Evolutionary conservation across 2,329 filamentous ascomycete genomes (phyloP).

Genomic region (Aspergillus carbonarius): DNA sequence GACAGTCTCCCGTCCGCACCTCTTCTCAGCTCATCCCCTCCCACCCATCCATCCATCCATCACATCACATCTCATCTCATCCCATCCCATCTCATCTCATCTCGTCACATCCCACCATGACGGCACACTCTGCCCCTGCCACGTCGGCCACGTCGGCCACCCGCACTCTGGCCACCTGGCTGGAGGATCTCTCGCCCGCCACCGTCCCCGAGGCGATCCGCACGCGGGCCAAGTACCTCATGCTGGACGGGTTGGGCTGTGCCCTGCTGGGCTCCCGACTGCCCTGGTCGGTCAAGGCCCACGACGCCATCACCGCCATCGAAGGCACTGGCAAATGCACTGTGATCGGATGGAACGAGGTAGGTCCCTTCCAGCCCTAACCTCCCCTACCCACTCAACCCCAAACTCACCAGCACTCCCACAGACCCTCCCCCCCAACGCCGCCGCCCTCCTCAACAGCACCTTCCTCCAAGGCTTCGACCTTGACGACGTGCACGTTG

Average conservation of each 20-base stretch:
- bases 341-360: conserved; percentile 17
- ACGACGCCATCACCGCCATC: conserved; percentile 30
- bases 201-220: conserved; percentile 35
- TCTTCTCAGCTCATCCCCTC: too few species aligned
- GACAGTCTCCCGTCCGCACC: too few species aligned
- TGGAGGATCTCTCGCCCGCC: conserved; percentile 7
- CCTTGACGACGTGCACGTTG: conserved; percentile 46
- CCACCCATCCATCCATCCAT: too few species aligned
- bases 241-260: conserved; percentile 47
- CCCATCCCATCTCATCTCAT: too few species aligned
- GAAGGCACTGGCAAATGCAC: conserved; percentile 31
- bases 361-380: too few species aligned
- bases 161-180: conserved; percentile 9
- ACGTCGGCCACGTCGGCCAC: background rate
- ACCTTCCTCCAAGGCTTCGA: conserved; percentile 48
- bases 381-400: background rate
- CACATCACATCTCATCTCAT: too few species aligned
- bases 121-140: background rate
- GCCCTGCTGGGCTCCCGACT: conserved; percentile 42
- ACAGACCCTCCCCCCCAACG: conserved; percentile 36
- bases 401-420: background rate
- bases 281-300: conserved; percentile 42
- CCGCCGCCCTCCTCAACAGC: conserved; percentile 45
- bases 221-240: conserved; percentile 43
- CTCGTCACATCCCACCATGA: background rate